Percentiles rank a stretch among this genome's conserved stretches.
These are phyloP conservation scores for Toxoplasma gondii DNA, from an alignment of 169 alveolate species.

Conservation along the genomic window DNA sequence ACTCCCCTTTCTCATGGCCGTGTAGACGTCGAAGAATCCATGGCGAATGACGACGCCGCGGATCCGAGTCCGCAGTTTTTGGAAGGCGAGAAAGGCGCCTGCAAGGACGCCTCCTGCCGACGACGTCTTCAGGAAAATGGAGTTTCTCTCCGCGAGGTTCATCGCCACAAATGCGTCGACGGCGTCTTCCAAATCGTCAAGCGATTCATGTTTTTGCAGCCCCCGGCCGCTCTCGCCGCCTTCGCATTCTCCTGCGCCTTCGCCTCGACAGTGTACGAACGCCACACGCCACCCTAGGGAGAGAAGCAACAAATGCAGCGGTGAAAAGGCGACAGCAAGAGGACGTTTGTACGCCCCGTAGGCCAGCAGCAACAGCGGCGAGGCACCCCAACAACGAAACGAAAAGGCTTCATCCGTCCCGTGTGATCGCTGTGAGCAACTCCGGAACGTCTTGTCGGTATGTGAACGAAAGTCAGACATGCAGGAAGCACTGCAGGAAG, in stretches of 20 bases:
- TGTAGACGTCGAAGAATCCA: background rate
- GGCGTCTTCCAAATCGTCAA: constrained; percentile 7
- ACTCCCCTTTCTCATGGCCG: background rate
- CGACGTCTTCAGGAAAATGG: background rate
- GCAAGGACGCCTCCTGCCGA: constrained; percentile 28
- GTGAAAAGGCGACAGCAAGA: background rate
- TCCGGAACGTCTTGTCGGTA: no score
- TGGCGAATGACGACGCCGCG: background rate
- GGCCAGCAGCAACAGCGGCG: background rate
- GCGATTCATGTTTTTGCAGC: background rate
- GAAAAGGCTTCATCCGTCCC: background rate
- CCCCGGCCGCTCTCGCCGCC: background rate
- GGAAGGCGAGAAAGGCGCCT: constrained; percentile 8
- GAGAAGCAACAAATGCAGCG: background rate
- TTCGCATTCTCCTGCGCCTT: background rate
- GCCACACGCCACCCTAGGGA: constrained; percentile 9
- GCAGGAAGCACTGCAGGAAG: background rate
- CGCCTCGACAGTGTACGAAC: constrained; percentile 3
- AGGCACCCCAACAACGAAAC: background rate
- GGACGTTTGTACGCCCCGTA: constrained; percentile 31
- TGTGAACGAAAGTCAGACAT: background rate
- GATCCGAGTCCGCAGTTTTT: background rate
- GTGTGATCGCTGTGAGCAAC: no score
- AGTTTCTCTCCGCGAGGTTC: background rate
- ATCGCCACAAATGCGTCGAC: background rate